Conservation (phyloP, 768 basidiomycete genomes). For the Amanita molliuscula region DNA sequence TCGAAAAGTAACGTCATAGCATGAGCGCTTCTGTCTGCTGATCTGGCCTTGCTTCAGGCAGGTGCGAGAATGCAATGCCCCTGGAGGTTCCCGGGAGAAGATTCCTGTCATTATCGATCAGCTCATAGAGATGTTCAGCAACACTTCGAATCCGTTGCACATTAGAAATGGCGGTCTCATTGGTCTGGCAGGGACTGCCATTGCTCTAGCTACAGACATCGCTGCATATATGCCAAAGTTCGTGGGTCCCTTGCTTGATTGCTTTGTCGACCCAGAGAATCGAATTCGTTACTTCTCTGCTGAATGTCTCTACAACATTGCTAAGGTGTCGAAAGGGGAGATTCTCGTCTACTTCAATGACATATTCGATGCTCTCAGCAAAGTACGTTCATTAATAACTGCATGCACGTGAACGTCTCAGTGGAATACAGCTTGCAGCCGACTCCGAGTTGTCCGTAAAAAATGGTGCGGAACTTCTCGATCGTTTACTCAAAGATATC, state of each 20-base stretch:
- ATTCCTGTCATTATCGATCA: constrained; percentile 89
- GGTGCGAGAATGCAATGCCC: constrained; percentile 77
- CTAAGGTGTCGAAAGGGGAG: constrained; percentile 95
- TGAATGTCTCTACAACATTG: constrained; percentile 97
- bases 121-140: constrained; percentile 88
- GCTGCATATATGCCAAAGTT: constrained; percentile 94
- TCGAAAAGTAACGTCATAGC: constrained; percentile 67
- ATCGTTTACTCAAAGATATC: constrained; percentile 95
- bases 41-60: constrained; percentile 33
- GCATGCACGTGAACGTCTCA: constrained; percentile 5
- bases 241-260: constrained; percentile 76
- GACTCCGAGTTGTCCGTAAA: constrained; percentile 95
- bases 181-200: constrained; percentile 93
- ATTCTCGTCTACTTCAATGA: constrained; percentile 96
- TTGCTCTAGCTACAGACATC: constrained; percentile 88
- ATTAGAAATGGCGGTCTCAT: constrained; percentile 93
- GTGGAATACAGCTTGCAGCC: constrained; percentile 66
- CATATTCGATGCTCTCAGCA: constrained; percentile 94
- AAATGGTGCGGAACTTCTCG: constrained; percentile 95
- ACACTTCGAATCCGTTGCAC: constrained; percentile 72
- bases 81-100: constrained; percentile 61
- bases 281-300: constrained; percentile 96
- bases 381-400: constrained; percentile 40
- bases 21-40: background rate
- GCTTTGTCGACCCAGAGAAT: constrained; percentile 92